Base-by-base conservation (phyloP, 306 rosid genomes). In the Abrus precatorius region DNA sequence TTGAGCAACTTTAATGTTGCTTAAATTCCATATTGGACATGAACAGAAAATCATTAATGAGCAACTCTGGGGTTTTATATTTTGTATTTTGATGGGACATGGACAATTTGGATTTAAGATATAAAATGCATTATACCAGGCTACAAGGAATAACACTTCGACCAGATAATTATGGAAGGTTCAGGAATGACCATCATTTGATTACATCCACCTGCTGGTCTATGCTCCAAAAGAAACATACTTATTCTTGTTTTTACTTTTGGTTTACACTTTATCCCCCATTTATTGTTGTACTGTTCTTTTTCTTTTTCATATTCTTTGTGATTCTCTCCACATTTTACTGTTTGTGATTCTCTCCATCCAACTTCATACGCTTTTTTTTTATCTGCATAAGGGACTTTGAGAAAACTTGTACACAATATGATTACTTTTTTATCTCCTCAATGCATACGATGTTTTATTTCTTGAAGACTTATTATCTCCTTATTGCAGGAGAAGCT, bases 401-500 rank as follows among this genome's bases (percentile, higher is more conserved):
- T 36, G 81, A 20, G 41, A 44, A 12, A 30, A 13, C 63, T 47
- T 70, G 7, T 41, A 6, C 33, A 5, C 34, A 80, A n/a, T 10
- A n/a, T 68, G 56, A 43, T 49, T 20, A 45, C 34, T 52, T 9
- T 5, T 1, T 72, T 55, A 1, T 79, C 20, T 34, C 61, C 69
- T 43, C 43, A 43, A 33, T 4, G 13, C 48, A 44, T 12, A 65
- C 43, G 66, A 47, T 76, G 71, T 63, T 74, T 30, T 74, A 47
- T 53, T 78, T 79, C 20, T 75, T 14, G 3, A 78, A 33, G n/a
- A 36, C 74, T 80, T 67, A 36, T 27, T 41, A 60, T 72, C 8
- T 83, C 49, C 45, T 60, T 68, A 38, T n/a, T 77, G 84, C 80
- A 93, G 98, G 99, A 95, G 84, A 92, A 92, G 83, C 63, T 93